A percentile compares a stretch with the other conserved stretches of the same genome.
Conservation (phyloP, 2,329 filamentous ascomycete species). For the Fonsecaea multimorphosa region DNA sequence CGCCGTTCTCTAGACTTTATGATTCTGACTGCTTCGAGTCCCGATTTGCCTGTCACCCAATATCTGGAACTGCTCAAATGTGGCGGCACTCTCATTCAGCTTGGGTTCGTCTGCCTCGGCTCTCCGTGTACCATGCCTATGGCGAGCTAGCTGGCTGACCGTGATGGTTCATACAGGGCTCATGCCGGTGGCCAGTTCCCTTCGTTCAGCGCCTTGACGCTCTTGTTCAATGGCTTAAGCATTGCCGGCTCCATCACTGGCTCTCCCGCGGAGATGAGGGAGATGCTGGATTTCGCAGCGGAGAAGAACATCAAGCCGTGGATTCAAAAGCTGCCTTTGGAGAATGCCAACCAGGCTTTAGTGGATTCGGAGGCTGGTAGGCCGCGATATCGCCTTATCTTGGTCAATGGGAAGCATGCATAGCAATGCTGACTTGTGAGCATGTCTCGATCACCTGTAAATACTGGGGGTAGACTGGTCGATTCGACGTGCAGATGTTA, state of each 20-base stretch:
- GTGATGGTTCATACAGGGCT: too few species aligned
- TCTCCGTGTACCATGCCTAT: too few species aligned
- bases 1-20: conserved; percentile 61
- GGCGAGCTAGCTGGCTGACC: too few species aligned
- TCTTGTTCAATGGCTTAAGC: too few species aligned
- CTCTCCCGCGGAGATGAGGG: conserved; percentile 49
- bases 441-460: too few species aligned
- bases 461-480: too few species aligned
- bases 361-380: too few species aligned
- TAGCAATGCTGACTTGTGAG: too few species aligned
- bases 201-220: conserved; percentile 71
- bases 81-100: conserved; percentile 57
- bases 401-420: too few species aligned
- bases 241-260: conserved; percentile 58
- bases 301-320: conserved; percentile 52
- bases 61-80: conserved; percentile 66
- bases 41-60: conserved; percentile 63
- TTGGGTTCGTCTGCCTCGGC: conserved; percentile 33
- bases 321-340: conserved; percentile 51
- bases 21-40: conserved; percentile 52
- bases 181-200: conserved; percentile 68
- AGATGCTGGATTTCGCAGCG: conserved; percentile 53
- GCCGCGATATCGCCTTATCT: too few species aligned
- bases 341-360: too few species aligned
- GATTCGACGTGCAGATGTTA: too few species aligned